Evolutionary conservation across 1,284 basidiomycete genomes (phyloP), one percentile per base, ranked within the genome.

Genomic region (Melampsora americana): DNA sequence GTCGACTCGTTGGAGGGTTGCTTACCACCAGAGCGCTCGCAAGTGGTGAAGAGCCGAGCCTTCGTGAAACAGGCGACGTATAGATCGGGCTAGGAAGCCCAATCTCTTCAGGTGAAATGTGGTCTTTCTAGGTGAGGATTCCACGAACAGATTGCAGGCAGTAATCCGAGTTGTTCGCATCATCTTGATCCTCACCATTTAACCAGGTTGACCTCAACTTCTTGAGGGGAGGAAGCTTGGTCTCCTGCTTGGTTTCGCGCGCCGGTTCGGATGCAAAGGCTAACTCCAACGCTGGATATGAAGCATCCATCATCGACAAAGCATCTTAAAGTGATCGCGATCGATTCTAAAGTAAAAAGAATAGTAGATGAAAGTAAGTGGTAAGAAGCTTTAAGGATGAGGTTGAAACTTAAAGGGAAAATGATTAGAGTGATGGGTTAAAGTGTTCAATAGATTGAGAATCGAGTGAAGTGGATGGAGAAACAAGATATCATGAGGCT

Each of bases 211-310:
- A 50, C 56, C 64, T 74, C 3, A 74, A 23, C 44, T 74, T 74
- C n/a, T n/a, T n/a, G n/a, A n/a, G n/a, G n/a, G n/a, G n/a, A n/a
- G n/a, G n/a, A n/a, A n/a, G n/a, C n/a, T 64, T 50, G 44, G 66
- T 61, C 44, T 74, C 71, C 5, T 66, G 53, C 46, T 74, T 64
- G 16, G 60, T 61, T 44, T 74, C 71, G 18, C 66, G 42, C 7
- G 71, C 71, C 12, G 71, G 71, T 30, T 74, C 71, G 5, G 64
- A 66, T 12, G 71, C 62, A 46, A 74, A 74, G 26, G 71, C 62
- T 14, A 74, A 32, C 23, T 75, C 65, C n/a, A 32, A 66, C 28
- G 72, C 72, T 3, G 72, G 65, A 75, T 75, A 75, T 35, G 62
- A 50, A 16, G 66, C 70, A 1, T n/a, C 65, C 5, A 66, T 16